These are phyloP conservation scores for Lichtheimia hyalospora DNA, from an alignment of 371 early-diverging fungal genomes.

Conservation along the genomic window DNA sequence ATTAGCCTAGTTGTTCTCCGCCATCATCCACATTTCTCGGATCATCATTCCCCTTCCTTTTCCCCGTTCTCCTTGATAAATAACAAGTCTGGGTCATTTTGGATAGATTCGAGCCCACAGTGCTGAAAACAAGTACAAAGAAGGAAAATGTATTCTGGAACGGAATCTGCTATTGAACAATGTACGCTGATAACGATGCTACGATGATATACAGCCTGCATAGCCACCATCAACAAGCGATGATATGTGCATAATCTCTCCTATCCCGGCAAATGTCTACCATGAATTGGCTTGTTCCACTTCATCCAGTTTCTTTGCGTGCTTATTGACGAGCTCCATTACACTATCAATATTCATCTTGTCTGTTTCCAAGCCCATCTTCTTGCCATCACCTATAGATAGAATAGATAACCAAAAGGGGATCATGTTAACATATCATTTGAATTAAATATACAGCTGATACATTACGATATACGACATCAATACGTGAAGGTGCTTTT, in stretches of 20 bases:
- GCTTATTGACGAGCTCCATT: conserved; percentile 29
- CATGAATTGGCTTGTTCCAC: conserved; percentile 56
- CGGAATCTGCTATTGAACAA: conserved; percentile 25
- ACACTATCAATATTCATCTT: conserved; percentile 56
- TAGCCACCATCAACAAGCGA: not conserved
- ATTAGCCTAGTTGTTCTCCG: not conserved
- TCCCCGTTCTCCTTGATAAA: no score
- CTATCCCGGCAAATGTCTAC: conserved; percentile 16
- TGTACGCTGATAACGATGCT: not conserved
- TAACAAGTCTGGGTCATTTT: no score
- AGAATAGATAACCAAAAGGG: conserved; percentile 5
- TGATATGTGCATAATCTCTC: not conserved
- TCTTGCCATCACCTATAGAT: conserved; percentile 56
- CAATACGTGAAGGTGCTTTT: conserved; percentile 44
- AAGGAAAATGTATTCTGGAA: conserved; percentile 69
- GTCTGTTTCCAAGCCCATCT: conserved; percentile 47
- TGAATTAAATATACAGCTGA: not conserved
- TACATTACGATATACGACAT: conserved; percentile 55
- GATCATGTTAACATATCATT: no score
- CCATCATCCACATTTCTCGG: no score
- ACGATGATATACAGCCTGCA: not conserved
- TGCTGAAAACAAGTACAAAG: conserved; percentile 68
- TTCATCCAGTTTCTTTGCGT: conserved; percentile 47
- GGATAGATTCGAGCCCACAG: conserved; percentile 57
- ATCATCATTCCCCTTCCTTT: not conserved